Evolutionary conservation across 495 filamentous ascomycete genomes (phyloP).

Genomic region (Penicillium goetzii): DNA sequence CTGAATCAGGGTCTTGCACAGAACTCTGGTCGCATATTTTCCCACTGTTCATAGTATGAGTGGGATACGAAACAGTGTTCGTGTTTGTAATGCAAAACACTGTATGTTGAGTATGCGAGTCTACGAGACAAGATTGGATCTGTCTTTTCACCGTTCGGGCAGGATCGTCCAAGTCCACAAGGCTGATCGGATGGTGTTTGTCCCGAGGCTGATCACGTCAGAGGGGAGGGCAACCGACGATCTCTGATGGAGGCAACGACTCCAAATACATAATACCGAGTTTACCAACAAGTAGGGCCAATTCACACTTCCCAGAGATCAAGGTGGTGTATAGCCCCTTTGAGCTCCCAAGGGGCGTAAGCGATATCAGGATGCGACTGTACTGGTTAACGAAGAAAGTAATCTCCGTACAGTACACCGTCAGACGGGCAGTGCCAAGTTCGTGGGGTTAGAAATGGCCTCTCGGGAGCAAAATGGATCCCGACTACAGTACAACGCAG

Average conservation of each 20-base stretch:
- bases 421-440: constrained; percentile 2
- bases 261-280: not conserved
- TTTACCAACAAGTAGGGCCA: not conserved
- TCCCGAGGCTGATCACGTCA: constrained; percentile 3
- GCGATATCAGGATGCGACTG: not conserved
- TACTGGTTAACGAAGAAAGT: not conserved
- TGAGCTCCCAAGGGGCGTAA: not conserved
- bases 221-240: not conserved
- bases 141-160: not conserved
- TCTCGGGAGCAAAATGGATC: constrained; percentile 6
- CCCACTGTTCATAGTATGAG: not conserved
- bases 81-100: not conserved
- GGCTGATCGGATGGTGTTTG: constrained; percentile 7
- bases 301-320: not conserved
- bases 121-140: not conserved
- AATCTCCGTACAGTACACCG: not conserved
- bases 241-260: not conserved
- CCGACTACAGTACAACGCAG: constrained; percentile 8
- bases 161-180: not conserved
- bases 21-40: not conserved
- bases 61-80: not conserved
- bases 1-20: not conserved
- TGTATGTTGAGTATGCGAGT: not conserved
- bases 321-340: not conserved
- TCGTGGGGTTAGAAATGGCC: constrained; percentile 1